Conservation (phyloP, 805 yeast genomes). For the Priceomyces castillae region DNA sequence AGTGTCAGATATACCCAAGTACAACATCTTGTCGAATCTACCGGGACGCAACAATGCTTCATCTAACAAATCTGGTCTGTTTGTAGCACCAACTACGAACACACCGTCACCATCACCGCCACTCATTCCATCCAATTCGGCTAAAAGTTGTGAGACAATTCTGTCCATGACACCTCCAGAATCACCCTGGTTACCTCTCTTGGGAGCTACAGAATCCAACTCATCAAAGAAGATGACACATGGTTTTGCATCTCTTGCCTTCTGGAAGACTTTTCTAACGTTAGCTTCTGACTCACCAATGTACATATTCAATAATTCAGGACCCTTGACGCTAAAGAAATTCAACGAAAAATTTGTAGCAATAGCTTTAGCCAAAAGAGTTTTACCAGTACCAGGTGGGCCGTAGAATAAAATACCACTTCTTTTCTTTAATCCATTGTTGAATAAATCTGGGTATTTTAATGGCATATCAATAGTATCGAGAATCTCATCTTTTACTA, state of each 20-base stretch:
- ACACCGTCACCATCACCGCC: slow-evolving; percentile 73
- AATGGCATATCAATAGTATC: slow-evolving; percentile 96
- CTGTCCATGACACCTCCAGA: slow-evolving; percentile 99
- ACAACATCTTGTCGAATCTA: slow-evolving; percentile 91
- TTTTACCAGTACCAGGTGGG: slow-evolving; percentile 98
- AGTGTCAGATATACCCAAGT: slow-evolving; percentile 89
- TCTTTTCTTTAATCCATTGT: slow-evolving; percentile 86
- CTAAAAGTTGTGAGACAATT: slow-evolving; percentile 90
- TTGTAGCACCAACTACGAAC: slow-evolving; percentile 98
- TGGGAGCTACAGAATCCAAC: slow-evolving; percentile 96
- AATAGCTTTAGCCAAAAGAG: slow-evolving; percentile 92
- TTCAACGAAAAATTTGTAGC: slow-evolving; percentile 93
- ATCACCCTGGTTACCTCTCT: slow-evolving; percentile 97
- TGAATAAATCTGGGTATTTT: slow-evolving; percentile 86
- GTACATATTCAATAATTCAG: slow-evolving; percentile 94
- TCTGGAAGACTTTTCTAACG: slow-evolving; percentile 89
- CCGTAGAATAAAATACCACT: slow-evolving; percentile 95
- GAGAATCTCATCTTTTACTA: slow-evolving; percentile 86
- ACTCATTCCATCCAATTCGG: slow-evolving; percentile 96
- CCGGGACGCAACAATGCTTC: slow-evolving; percentile 94
- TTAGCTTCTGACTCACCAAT: slow-evolving; percentile 98
- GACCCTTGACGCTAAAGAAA: slow-evolving; percentile 96
- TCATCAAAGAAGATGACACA: slow-evolving; percentile 98
- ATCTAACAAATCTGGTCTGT: slow-evolving; percentile 91
- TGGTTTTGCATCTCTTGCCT: slow-evolving; percentile 94